These are phyloP conservation scores for Puccinia hordei DNA, from an alignment of 1,284 basidiomycete species.

Conservation along the genomic window DNA sequence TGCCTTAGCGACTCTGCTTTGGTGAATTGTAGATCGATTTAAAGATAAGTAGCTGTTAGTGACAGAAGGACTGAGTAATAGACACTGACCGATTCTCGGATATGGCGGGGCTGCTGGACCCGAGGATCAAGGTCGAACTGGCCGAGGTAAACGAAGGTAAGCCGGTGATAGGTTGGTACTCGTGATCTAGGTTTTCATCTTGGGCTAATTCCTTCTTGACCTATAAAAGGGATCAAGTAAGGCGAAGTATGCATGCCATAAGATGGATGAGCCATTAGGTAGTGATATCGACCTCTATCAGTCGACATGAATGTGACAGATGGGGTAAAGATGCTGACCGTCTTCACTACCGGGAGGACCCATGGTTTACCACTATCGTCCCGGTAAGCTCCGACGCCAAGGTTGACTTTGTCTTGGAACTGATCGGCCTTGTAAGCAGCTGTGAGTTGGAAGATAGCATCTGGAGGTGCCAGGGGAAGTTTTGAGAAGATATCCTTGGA, in stretches of 20 bases:
- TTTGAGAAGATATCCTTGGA: slow-evolving; percentile 10
- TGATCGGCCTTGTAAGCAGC: slow-evolving; percentile 82
- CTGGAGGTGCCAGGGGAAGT: slow-evolving; percentile 47
- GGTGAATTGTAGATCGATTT: neutral
- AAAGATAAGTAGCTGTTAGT: slow-evolving; percentile 54
- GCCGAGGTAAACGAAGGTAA: slow-evolving; percentile 76
- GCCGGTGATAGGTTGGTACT: slow-evolving; percentile 90
- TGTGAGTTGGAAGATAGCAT: slow-evolving; percentile 87
- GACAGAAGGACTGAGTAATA: neutral
- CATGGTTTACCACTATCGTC: slow-evolving; percentile 61
- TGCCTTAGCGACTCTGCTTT: slow-evolving; percentile 63
- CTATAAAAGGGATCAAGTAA: slow-evolving; percentile 61
- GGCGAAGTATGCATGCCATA: neutral
- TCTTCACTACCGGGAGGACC: slow-evolving; percentile 56
- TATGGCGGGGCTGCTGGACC: slow-evolving; percentile 72
- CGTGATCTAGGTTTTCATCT: slow-evolving; percentile 79
- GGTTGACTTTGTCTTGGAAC: slow-evolving; percentile 80
- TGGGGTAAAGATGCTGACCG: slow-evolving; percentile 9
- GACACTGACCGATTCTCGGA: slow-evolving; percentile 65
- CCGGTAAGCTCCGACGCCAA: slow-evolving; percentile 63
- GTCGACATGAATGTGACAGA: no score
- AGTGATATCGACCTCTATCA: no score
- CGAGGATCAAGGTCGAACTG: slow-evolving; percentile 80
- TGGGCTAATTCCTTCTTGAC: slow-evolving; percentile 72
- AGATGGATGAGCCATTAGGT: neutral